phyloP scores from a whole-genome alignment of 139 green algal genomes.

The Chlorella sp. region DNA sequence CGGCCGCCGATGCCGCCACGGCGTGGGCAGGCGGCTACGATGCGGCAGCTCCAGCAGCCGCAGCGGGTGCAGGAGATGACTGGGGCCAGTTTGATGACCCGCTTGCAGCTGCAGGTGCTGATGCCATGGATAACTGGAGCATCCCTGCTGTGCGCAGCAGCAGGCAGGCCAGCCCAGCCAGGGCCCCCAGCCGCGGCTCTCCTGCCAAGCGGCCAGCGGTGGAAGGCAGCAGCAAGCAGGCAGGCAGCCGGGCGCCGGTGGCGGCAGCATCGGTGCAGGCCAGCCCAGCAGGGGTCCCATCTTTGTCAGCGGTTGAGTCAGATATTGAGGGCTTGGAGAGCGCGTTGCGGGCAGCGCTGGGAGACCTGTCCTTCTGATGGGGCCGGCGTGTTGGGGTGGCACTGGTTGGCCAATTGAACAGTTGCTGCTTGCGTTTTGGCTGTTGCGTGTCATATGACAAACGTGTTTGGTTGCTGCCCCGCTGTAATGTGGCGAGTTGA shows the following conservation, averaged over 20 bases:
- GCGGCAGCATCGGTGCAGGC: background rate
- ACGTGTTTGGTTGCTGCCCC: too few relatives aligned
- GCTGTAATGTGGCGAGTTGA: too few relatives aligned
- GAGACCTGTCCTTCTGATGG: conserved; percentile 14
- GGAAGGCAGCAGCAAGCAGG: background rate
- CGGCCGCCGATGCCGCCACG: background rate
- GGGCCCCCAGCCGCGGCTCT: background rate
- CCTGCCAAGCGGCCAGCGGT: background rate
- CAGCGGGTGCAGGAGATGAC: too few relatives aligned
- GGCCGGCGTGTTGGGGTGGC: too few relatives aligned
- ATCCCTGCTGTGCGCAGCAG: conserved; percentile 4
- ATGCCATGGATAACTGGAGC: background rate
- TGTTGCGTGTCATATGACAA: too few relatives aligned
- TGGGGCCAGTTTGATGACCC: background rate
- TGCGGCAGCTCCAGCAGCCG: background rate
- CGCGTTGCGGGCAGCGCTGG: conserved; percentile 7
- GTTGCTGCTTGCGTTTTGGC: too few relatives aligned
- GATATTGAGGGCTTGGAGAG: conserved; percentile 27
- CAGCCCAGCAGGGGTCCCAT: background rate
- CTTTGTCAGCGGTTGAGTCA: background rate
- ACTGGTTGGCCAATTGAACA: too few relatives aligned
- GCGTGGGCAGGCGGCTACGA: background rate
- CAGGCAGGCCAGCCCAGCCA: background rate
- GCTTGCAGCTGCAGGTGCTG: background rate
- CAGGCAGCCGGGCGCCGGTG: background rate